Evolutionary conservation across 1,284 basidiomycete genomes (phyloP).

Genomic region (Blastosporella zonata): DNA sequence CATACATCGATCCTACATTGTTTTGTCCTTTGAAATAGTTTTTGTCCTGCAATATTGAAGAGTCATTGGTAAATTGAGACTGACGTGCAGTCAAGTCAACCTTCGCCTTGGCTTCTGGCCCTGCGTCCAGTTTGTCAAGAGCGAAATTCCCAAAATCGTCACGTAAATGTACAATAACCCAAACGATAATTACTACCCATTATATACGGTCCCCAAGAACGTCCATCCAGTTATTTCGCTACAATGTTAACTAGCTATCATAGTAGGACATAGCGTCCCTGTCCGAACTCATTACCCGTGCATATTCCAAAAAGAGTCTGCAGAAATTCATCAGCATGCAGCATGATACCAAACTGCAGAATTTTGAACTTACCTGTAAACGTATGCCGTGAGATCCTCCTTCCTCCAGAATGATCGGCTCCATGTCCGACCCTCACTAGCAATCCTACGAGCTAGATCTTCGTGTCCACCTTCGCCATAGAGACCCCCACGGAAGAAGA

Average conservation of each 20-base stretch:
- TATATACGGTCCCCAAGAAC: too few relatives aligned
- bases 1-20: constrained; percentile 8
- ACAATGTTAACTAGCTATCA: too few relatives aligned
- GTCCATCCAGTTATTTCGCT: too few relatives aligned
- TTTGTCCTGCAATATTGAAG: not conserved
- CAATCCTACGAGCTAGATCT: constrained; percentile 53
- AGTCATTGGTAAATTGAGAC: too few relatives aligned
- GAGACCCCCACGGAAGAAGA: constrained; percentile 54
- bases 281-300: constrained; percentile 45
- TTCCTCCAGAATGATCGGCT: constrained; percentile 55
- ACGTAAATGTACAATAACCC: too few relatives aligned
- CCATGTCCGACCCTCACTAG: constrained; percentile 52
- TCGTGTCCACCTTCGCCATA: constrained; percentile 48
- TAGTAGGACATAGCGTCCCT: too few relatives aligned
- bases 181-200: too few relatives aligned
- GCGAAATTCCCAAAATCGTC: too few relatives aligned
- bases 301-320: constrained; percentile 29
- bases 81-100: too few relatives aligned
- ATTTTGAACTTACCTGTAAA: constrained; percentile 45
- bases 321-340: not conserved
- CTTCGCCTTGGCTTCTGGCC: too few relatives aligned
- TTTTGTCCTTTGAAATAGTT: not conserved
- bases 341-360: not conserved
- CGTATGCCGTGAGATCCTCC: constrained; percentile 66
- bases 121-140: too few relatives aligned